phyloP scores from a whole-genome alignment of 768 basidiomycete genomes.

The Leccinellum rugosiceps region DNA sequence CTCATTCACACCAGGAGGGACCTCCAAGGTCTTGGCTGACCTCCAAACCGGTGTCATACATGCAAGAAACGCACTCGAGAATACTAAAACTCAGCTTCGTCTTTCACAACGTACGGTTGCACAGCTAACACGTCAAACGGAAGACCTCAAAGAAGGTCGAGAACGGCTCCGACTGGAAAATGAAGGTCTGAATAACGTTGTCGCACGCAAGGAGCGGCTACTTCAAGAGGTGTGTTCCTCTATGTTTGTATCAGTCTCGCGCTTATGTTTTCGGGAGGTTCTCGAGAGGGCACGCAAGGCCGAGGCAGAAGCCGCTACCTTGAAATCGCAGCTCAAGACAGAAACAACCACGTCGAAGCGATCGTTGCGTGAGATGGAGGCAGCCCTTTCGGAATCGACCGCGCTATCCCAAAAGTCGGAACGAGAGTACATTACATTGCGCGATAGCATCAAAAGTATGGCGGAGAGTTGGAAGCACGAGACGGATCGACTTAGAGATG shows the following conservation, averaged over 20 bases:
- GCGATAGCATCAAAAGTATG: slow-evolving; percentile 73
- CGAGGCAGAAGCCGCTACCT: slow-evolving; percentile 65
- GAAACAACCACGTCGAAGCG: slow-evolving; percentile 75
- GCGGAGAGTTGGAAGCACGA: slow-evolving; percentile 73
- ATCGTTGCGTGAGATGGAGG: slow-evolving; percentile 76
- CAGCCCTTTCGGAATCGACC: slow-evolving; percentile 67
- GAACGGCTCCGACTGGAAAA: slow-evolving; percentile 83
- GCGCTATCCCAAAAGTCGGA: slow-evolving; percentile 77
- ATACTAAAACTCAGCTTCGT: slow-evolving; percentile 78
- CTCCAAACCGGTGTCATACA: slow-evolving; percentile 81
- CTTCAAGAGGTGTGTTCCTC: slow-evolving; percentile 69
- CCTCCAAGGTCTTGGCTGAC: slow-evolving; percentile 85
- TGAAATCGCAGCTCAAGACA: slow-evolving; percentile 71
- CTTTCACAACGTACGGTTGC: slow-evolving; percentile 81
- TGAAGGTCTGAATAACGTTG: slow-evolving; percentile 84
- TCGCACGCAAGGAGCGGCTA: slow-evolving; percentile 81
- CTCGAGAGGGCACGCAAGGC: slow-evolving; percentile 85
- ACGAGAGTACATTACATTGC: slow-evolving; percentile 76
- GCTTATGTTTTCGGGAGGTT: slow-evolving; percentile 40
- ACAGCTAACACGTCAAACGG: slow-evolving; percentile 78
- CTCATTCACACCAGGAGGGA: slow-evolving; percentile 71
- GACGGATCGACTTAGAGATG: slow-evolving; percentile 63
- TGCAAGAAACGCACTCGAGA: slow-evolving; percentile 78
- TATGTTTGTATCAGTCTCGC: not conserved
- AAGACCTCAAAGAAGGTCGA: slow-evolving; percentile 84